Conservation (phyloP, 2,329 filamentous ascomycete species). For the Aureobasidium melanogenum region DNA sequence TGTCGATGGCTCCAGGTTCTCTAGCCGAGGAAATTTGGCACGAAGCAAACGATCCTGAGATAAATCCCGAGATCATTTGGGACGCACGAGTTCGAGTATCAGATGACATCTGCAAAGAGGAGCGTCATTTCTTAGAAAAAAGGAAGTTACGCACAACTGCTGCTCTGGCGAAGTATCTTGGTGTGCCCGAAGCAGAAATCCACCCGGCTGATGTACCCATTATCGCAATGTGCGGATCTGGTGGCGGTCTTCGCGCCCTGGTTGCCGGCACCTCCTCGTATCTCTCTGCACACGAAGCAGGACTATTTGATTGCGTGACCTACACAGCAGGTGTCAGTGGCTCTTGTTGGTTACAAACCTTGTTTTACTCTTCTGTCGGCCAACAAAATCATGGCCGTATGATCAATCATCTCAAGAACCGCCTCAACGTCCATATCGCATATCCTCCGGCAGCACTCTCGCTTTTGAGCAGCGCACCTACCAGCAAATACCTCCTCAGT, state of each 20-base stretch:
- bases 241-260: constrained; percentile 80
- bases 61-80: constrained; percentile 81
- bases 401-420: constrained; percentile 76
- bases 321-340: constrained; percentile 95
- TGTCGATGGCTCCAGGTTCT: constrained; percentile 80
- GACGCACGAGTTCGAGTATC: constrained; percentile 77
- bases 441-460: constrained; percentile 79
- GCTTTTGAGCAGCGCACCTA: constrained; percentile 76
- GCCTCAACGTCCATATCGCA: constrained; percentile 81
- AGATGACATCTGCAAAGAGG: constrained; percentile 70
- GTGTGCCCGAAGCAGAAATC: constrained; percentile 68
- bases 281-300: constrained; percentile 72
- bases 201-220: constrained; percentile 86
- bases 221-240: constrained; percentile 91
- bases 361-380: constrained; percentile 76
- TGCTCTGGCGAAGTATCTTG: constrained; percentile 75
- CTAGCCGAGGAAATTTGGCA: constrained; percentile 89
- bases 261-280: constrained; percentile 86
- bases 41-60: constrained; percentile 73
- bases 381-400: constrained; percentile 58
- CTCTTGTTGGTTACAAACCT: constrained; percentile 86
- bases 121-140: constrained; percentile 63
- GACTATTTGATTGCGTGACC: constrained; percentile 86
- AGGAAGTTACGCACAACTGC: constrained; percentile 59
- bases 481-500: constrained; percentile 82